These are phyloP conservation scores for Phlebiopsis gigantea DNA, from an alignment of 768 basidiomycete species.

Conservation along the genomic window DNA sequence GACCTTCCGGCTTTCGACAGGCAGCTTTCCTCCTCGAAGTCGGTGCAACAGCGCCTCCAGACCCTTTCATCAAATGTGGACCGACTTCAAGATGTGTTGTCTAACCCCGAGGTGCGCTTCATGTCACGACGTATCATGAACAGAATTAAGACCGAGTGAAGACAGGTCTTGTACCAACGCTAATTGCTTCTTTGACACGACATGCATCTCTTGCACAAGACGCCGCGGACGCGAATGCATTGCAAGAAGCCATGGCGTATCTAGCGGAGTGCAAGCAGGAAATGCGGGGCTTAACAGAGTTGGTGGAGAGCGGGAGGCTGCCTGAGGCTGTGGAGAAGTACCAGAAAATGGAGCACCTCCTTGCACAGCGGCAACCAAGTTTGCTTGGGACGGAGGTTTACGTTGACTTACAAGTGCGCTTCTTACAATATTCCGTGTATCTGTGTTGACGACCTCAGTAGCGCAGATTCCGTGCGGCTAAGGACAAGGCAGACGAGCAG, in stretches of 20 bases:
- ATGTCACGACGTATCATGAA: constrained; percentile 7
- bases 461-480: constrained; percentile 49
- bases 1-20: constrained; percentile 59
- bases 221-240: constrained; percentile 47
- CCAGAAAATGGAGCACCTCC: constrained; percentile 34
- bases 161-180: constrained; percentile 63
- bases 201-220: constrained; percentile 65
- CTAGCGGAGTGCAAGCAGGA: constrained; percentile 47
- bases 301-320: constrained; percentile 55
- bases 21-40: constrained; percentile 57
- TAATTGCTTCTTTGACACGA: constrained; percentile 48
- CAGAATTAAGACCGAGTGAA: constrained; percentile 26
- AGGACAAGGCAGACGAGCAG: constrained; percentile 64
- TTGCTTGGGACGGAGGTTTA: constrained; percentile 48
- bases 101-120: constrained; percentile 51
- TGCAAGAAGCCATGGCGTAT: constrained; percentile 47
- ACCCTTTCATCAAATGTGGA: constrained; percentile 50
- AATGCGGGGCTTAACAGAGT: constrained; percentile 36
- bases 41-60: constrained; percentile 55
- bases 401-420: constrained; percentile 55
- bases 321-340: constrained; percentile 54
- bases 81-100: constrained; percentile 42
- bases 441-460: constrained; percentile 24
- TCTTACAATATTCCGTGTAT: constrained; percentile 10
- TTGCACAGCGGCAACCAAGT: constrained; percentile 45